These are phyloP conservation scores for Coemansia sp. DNA, from an alignment of 192 early-diverging fungal species.

Conservation along the genomic window DNA sequence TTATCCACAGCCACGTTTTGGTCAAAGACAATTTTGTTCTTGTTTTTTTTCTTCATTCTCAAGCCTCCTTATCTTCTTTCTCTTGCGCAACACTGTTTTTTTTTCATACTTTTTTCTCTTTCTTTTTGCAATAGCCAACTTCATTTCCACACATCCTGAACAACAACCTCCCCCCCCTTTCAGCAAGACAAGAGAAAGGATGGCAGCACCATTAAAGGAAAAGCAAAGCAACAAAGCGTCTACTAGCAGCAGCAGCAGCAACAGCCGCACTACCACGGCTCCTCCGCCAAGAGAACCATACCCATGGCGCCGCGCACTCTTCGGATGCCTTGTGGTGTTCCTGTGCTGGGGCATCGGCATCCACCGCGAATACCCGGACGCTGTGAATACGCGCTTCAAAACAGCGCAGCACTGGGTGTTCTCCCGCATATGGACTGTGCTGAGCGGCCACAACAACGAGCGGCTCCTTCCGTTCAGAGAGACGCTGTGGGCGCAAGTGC, in stretches of 20 bases:
- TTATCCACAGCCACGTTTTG: no score
- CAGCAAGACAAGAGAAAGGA: no score
- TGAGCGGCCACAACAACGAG: slow-evolving; percentile 9
- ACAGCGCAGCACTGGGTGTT: slow-evolving; percentile 31
- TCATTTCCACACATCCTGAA: no score
- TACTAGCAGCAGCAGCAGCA: neutral
- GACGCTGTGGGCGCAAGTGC: slow-evolving; percentile 33
- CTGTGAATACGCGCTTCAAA: slow-evolving; percentile 7
- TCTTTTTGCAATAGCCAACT: no score
- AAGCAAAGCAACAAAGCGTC: neutral
- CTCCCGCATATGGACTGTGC: slow-evolving; percentile 26
- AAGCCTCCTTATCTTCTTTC: no score
- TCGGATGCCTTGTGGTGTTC: slow-evolving; percentile 16
- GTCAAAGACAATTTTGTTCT: no score
- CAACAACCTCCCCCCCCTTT: no score
- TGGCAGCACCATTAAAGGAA: neutral
- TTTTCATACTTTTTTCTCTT: no score
- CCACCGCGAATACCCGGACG: slow-evolving; percentile 22
- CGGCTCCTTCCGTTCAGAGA: slow-evolving; percentile 16
- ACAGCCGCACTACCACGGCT: neutral
- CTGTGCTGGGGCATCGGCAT: slow-evolving; percentile 26
- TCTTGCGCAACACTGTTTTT: no score
- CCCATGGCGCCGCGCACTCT: slow-evolving; percentile 31
- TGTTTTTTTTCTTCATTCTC: no score
- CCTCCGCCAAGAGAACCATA: slow-evolving; percentile 14